Base-by-base conservation (phyloP, 352 stramenopile species). In the Phytophthora sp. region DNA sequence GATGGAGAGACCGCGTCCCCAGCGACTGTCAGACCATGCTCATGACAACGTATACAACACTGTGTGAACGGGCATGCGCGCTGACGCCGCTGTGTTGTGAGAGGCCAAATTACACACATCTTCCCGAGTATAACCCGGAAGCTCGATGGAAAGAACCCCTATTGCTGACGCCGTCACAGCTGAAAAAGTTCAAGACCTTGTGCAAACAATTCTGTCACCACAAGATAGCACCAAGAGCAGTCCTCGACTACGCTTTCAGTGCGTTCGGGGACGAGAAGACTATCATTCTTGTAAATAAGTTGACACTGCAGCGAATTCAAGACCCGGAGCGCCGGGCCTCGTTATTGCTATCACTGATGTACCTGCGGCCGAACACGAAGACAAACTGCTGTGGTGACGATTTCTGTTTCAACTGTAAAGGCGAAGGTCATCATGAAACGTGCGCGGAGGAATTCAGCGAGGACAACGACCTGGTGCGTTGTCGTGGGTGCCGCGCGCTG, bases 331-430 rank as follows among this genome's bases (percentile, higher is more conserved):
- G 74, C 3, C 74, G 72, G 5, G 77, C 74, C 0, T 65, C 66
- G 0, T 51, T 87, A 45, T 32, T 83, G 53, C 49, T 84, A 1
- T 71, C 73, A n/a, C 66, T 72, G 10, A 55, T 79, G 45, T 65
- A 77, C 42, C 23, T 58, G 8, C 57, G 66, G 30, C 58, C 72
- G 4, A 59, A 64, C 26, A 74, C 53, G 1, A 46, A 48, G 39
- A 84, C 77, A 8, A 48, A 52, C 4, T 88, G 81, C 39, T 88
- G 78, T 49, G 42, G 53, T 24, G 26, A 35, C n/a, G 37, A 43
- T 5, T 60, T 87, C 18, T 90, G 81, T 42, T 90, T 85, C 57
- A 77, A 72, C 45, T 90, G 81, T 62, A 87, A 88, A 43, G 44
- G 63, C 15, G 20, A 24, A 4, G 62, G 54, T 17, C 72, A 80